phyloP scores from a whole-genome alignment of 208 protist species.

The Leishmania aethiopica region DNA sequence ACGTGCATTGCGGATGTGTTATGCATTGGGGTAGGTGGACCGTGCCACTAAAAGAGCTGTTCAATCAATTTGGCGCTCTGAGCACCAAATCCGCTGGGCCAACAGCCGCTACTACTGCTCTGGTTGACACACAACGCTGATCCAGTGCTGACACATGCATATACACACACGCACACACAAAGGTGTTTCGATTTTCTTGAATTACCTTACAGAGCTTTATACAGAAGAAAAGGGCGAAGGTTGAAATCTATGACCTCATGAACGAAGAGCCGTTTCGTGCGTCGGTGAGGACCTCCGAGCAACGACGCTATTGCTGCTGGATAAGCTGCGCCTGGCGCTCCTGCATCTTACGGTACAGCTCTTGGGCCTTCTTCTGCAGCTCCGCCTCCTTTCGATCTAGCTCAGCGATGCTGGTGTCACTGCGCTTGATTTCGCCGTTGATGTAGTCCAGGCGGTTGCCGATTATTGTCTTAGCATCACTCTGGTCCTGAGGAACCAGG shows the following conservation, averaged over 20 bases:
- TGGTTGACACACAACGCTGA: not conserved
- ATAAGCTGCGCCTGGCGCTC: slow-evolving; percentile 68
- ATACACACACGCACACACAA: not conserved
- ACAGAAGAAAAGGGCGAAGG: slow-evolving; percentile 3
- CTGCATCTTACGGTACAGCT: slow-evolving; percentile 88
- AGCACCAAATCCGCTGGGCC: not conserved
- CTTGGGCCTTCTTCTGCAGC: slow-evolving; percentile 71
- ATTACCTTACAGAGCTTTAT: slow-evolving; percentile 1
- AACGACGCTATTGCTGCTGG: slow-evolving; percentile 28
- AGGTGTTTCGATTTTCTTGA: not conserved
- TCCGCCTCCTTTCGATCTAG: slow-evolving; percentile 80
- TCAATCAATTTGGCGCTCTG: not conserved
- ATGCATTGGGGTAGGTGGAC: not conserved
- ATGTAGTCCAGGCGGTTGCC: slow-evolving; percentile 94
- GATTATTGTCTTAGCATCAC: slow-evolving; percentile 92
- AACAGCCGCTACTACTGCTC: not conserved
- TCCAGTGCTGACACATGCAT: not conserved
- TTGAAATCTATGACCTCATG: not conserved
- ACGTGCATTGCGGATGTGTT: not conserved
- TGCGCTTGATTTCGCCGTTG: slow-evolving; percentile 86
- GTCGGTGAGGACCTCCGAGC: not conserved
- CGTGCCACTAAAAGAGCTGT: not conserved
- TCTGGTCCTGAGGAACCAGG: slow-evolving; percentile 92
- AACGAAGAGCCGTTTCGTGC: not conserved
- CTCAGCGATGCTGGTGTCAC: slow-evolving; percentile 79